Percentiles rank a stretch among this genome's conserved stretches.
Evolutionary conservation across 768 basidiomycete genomes (phyloP).

Genomic region (Termitomyces sp.): DNA sequence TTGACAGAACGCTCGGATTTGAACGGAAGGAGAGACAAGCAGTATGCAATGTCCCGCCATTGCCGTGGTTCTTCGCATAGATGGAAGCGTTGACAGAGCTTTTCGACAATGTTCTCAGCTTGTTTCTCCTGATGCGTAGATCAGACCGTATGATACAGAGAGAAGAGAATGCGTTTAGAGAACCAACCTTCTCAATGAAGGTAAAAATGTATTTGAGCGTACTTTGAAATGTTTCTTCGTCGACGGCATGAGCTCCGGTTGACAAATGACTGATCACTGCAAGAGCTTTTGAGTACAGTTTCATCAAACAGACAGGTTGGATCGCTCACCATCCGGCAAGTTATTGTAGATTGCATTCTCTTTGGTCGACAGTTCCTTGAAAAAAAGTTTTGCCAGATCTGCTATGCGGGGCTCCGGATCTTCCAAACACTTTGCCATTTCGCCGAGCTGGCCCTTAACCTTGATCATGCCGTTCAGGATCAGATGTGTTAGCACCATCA

Average conservation of each 20-base stretch:
- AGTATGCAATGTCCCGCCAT: slow-evolving; percentile 97
- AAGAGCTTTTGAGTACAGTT: slow-evolving; percentile 9
- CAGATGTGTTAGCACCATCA: slow-evolving; percentile 96
- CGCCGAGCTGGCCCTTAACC: slow-evolving; percentile 97
- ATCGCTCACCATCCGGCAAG: slow-evolving; percentile 78
- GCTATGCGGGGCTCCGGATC: slow-evolving; percentile 84
- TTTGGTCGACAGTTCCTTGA: slow-evolving; percentile 92
- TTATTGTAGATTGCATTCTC: slow-evolving; percentile 99
- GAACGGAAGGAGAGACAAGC: slow-evolving; percentile 91
- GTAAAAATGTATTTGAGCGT: slow-evolving; percentile 95
- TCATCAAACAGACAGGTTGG: not conserved
- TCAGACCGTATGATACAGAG: not conserved
- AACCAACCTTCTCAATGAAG: slow-evolving; percentile 89
- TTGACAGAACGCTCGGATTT: slow-evolving; percentile 96
- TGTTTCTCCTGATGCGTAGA: slow-evolving; percentile 81
- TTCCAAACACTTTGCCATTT: slow-evolving; percentile 99
- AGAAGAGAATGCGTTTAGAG: not conserved
- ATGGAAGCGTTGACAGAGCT: slow-evolving; percentile 94
- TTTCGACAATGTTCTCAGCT: slow-evolving; percentile 96
- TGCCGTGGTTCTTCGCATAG: slow-evolving; percentile 86
- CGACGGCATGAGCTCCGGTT: slow-evolving; percentile 85
- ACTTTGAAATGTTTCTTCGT: slow-evolving; percentile 88
- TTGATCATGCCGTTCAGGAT: slow-evolving; percentile 99
- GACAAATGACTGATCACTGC: slow-evolving; percentile 94
- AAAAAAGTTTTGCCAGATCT: slow-evolving; percentile 97